Evolutionary conservation across 2,329 filamentous ascomycete genomes (phyloP).

Genomic region (Hymenoscyphus occultus): DNA sequence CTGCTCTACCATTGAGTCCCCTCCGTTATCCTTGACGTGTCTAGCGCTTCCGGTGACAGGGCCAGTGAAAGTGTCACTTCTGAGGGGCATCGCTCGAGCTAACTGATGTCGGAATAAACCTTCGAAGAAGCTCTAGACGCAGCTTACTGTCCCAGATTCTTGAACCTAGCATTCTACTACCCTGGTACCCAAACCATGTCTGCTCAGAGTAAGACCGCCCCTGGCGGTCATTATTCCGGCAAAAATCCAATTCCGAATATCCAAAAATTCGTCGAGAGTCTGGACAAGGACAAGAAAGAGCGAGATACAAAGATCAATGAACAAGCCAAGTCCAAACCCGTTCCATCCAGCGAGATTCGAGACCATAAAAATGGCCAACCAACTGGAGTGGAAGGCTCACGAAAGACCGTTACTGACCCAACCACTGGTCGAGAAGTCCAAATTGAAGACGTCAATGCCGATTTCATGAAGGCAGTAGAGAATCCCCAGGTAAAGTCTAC

Average conservation of each 20-base stretch:
- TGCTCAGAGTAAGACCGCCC: constrained; percentile 32
- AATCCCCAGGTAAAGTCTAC: constrained; percentile 59
- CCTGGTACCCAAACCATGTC: constrained; percentile 2
- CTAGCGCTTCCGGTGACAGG: neutral
- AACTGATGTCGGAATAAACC: constrained; percentile 4
- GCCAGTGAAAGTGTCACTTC: neutral
- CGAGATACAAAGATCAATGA: constrained; percentile 71
- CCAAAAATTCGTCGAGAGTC: constrained; percentile 72
- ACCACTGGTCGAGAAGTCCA: constrained; percentile 82
- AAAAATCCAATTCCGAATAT: constrained; percentile 84
- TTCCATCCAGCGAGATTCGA: constrained; percentile 38
- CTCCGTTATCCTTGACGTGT: neutral
- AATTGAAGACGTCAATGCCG: constrained; percentile 76
- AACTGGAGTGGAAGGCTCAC: constrained; percentile 40
- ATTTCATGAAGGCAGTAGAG: constrained; percentile 66
- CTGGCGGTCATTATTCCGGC: constrained; percentile 75
- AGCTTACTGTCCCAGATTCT: neutral
- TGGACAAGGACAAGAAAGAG: constrained; percentile 76
- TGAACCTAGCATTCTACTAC: neutral
- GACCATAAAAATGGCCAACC: constrained; percentile 43
- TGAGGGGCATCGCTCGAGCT: neutral
- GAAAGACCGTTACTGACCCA: constrained; percentile 74
- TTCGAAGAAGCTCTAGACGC: neutral
- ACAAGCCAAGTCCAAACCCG: constrained; percentile 40
- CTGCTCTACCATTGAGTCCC: neutral